These are phyloP conservation scores for Aureobasidium sp. DNA, from an alignment of 2,329 filamentous ascomycete species.

Conservation along the genomic window DNA sequence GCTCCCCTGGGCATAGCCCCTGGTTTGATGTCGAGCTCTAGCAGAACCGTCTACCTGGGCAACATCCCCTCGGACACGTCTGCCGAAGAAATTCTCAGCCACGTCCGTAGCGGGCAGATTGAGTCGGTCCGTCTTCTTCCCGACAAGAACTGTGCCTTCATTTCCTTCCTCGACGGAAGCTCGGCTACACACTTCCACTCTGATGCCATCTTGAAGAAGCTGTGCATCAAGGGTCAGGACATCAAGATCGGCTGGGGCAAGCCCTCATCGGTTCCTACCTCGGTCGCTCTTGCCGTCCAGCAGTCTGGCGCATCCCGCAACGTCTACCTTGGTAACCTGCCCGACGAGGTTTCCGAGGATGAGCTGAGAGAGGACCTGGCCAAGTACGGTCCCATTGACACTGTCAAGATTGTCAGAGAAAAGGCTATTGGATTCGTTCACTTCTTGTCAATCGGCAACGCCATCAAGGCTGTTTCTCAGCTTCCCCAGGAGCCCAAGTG, in stretches of 20 bases:
- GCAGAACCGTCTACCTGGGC: slow-evolving; percentile 91
- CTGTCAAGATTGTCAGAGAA: slow-evolving; percentile 93
- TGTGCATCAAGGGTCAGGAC: slow-evolving; percentile 96
- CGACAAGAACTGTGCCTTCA: slow-evolving; percentile 99
- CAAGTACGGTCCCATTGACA: slow-evolving; percentile 95
- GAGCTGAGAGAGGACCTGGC: slow-evolving; percentile 89
- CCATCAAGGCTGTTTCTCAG: slow-evolving; percentile 95
- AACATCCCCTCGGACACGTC: slow-evolving; percentile 98
- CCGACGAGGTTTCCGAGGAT: slow-evolving; percentile 83
- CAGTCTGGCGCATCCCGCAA: slow-evolving; percentile 95
- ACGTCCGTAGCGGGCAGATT: slow-evolving; percentile 94
- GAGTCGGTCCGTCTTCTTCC: slow-evolving; percentile 95
- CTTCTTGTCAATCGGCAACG: slow-evolving; percentile 93
- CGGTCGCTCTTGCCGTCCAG: slow-evolving; percentile 92
- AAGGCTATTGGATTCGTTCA: slow-evolving; percentile 98
- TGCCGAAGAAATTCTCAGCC: slow-evolving; percentile 91
- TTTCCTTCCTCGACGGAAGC: slow-evolving; percentile 95
- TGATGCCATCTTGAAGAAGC: slow-evolving; percentile 98
- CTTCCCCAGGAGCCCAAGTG: slow-evolving; percentile 94
- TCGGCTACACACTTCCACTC: slow-evolving; percentile 99
- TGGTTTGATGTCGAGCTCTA: slow-evolving; percentile 81
- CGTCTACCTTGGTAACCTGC: slow-evolving; percentile 88
- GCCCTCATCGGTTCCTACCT: slow-evolving; percentile 94
- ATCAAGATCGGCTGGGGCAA: slow-evolving; percentile 99
- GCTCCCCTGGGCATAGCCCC: slow-evolving; percentile 69